Base-by-base conservation (phyloP, 768 basidiomycete genomes). In the Lentinula sp. region DNA sequence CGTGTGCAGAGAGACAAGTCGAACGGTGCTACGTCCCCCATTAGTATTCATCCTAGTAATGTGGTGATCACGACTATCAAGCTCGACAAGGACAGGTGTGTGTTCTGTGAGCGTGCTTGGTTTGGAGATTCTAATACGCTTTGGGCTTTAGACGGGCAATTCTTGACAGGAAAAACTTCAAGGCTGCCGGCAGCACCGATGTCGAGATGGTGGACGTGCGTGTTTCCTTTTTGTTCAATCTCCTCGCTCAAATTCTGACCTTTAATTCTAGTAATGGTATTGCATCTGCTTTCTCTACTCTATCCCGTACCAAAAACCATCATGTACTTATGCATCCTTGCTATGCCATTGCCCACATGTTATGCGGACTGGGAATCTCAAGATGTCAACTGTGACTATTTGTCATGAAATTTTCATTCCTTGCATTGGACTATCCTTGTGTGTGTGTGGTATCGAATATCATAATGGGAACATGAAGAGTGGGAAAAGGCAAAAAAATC, bases 1-100 rank as follows among this genome's bases (percentile, higher is more conserved):
- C 93, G 96, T 73, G 94, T 99, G 60, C 88, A 91, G 75, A 87
- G 94, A 67, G 96, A 99, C 82, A 98, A 98, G 78, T 93, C 93
- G 66, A 97, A 96, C 73, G 96, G 97, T 65, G 89, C 95, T 62
- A 86, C 94, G 59, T 86, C 89, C 62, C 91, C 91, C 70, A 95
- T 99, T 69, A 94, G 95, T 67, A 86, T 99, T 68, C 90, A 96
- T 82, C 95, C 96, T 61, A 93, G 90, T 80, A 98, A 97, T 73
- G 94, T 98, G 57, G 91, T 96, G 65, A 93, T 99, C 73, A 87
- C 87, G 66, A 90, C 80, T 69, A 85, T 97, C 77, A 97, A 98
- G 80, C 80, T 93, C 63, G 91, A 95, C 78, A 95, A 93, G 76
- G 93, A 94, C 77, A 81, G 89, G 89, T 88, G 45, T 57, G 80